Base-by-base conservation (phyloP, 2,329 filamentous ascomycete genomes). In the Phaeosphaeria sp. region DNA sequence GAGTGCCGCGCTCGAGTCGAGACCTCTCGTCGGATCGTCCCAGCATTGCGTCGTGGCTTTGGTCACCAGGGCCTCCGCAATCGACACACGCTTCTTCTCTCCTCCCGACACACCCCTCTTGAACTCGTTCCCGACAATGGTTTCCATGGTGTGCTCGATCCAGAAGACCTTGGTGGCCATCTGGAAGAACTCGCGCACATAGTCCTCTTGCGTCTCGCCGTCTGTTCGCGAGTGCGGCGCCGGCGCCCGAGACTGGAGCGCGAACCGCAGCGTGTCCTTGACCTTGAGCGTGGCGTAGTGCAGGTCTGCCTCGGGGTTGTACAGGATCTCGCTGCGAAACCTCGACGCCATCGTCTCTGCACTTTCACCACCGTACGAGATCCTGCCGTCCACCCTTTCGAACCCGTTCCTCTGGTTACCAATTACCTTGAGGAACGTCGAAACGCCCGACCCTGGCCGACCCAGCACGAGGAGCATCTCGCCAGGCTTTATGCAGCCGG, bases 261-360 rank as follows among this genome's bases (percentile, higher is more conserved):
- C 91, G 69, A 93, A 93, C 50, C 86, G 82, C 0, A 94, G 80
- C 0, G 90, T 94, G 63, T 92, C 84, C 1, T 88, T 87, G 13
- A 93, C 90, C 0, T 88, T 91, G 20, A 95, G 79, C 17, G 90
- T 88, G 0, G 90, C 88, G 62, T 92, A 93, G 72, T 93, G 90
- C 23, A 89, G 83, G 71, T 92, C 90, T 23, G 89, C 87, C 77
- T 94, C 91, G 17, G 91, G 88, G 65, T 92, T 92, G 73, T 93
- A 93, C 10, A 91, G 80, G 1, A 88, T 71, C 74, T 87, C 87
- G 44, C 87, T 87, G 57, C 85, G 84, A 68, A 88, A 90, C 66
- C 88, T 81, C 59, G 84, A 81, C 2, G 70, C 75, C 81, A 85
- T 84, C 10, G 76, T 78, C 9, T 79, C 71, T 0, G 84, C 79